These are phyloP conservation scores for Ascochyta rabiei DNA, from an alignment of 2,329 filamentous ascomycete species.

Conservation along the genomic window DNA sequence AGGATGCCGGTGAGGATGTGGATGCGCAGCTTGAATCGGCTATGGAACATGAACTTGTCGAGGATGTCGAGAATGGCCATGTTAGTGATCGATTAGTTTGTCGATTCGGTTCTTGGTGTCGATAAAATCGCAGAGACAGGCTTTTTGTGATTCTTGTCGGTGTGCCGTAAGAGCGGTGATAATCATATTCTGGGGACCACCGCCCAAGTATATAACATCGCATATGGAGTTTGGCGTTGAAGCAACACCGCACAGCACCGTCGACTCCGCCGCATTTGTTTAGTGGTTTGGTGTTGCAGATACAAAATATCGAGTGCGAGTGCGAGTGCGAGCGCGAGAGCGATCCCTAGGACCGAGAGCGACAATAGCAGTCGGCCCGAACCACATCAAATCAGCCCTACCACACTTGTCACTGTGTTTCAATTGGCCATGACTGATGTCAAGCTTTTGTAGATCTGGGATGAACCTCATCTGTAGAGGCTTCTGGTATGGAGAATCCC, in stretches of 20 bases:
- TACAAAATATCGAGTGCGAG: conserved; percentile 12
- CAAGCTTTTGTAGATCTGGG: background rate
- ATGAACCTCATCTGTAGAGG: background rate
- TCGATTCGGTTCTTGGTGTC: background rate
- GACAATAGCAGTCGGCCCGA: conserved; percentile 10
- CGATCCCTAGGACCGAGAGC: conserved; percentile 5
- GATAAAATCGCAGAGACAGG: no score
- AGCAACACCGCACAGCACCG: background rate
- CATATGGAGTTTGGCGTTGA: background rate
- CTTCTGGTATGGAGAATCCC: conserved; percentile 1
- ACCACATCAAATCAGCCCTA: conserved; percentile 9
- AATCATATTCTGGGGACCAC: no score
- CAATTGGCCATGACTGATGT: background rate
- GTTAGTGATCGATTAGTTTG: background rate
- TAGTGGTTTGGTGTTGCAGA: conserved; percentile 14
- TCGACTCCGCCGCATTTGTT: conserved; percentile 15
- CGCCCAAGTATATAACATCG: conserved; percentile 8
- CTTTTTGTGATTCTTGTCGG: no score
- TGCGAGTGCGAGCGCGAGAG: conserved; percentile 20
- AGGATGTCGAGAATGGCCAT: conserved; percentile 23
- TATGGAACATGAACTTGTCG: conserved; percentile 35
- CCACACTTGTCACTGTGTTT: background rate
- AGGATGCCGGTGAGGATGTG: conserved; percentile 23
- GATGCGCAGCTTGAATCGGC: conserved; percentile 22
- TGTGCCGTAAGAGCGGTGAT: no score